Evolutionary conservation across 1,139 yeast genomes (phyloP), one percentile per base, ranked within the genome.

Genomic region (Schizosaccharomyces versatilis): DNA sequence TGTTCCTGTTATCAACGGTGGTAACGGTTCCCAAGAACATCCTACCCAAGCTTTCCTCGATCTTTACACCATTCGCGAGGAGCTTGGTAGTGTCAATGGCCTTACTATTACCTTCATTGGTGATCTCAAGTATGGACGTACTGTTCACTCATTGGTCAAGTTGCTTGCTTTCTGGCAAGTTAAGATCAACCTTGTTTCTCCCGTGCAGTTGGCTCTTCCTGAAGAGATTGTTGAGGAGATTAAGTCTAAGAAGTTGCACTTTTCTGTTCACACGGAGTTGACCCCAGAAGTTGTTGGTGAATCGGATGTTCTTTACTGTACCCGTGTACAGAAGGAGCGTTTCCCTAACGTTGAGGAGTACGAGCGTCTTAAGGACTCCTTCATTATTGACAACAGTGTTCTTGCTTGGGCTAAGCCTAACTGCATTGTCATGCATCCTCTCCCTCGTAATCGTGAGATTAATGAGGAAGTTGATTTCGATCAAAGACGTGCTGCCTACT

Each of bases 61-160:
- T 67, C 74, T 93, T 70, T 93, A 90, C 76, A 93, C 99, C 57
- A 93, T 93, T 64, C 84, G 99, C 72, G 99, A 93, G 71, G 99
- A 93, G 72, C 76, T 93, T 62, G 99, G 99, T 68, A 85, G 97
- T 58, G 97, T 93, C 54, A 93, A 93, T 67, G 97, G 97, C 67
- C 82, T 93, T 66, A 86, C 95, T 52, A 93, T 93, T 61, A 93
- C 99, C 7, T 93, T 93, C 69, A 88, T 93, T 95, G 99, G 99
- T 66, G 99, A 93, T 68, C 78, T 93, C 76, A 85, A 85, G 69
- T 84, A 85, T 66, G 98, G 99, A 58, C 82, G 99, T 73, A 95
- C 99, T 61, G 97, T 93, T 54, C 99, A 93, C 72, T 90, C 98
- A 14, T 78, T 93, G 68, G 84, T 93, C 68, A 83, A 85, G 68